phyloP scores from a whole-genome alignment of 2,329 filamentous ascomycete genomes.

The Curvularia lunata region DNA sequence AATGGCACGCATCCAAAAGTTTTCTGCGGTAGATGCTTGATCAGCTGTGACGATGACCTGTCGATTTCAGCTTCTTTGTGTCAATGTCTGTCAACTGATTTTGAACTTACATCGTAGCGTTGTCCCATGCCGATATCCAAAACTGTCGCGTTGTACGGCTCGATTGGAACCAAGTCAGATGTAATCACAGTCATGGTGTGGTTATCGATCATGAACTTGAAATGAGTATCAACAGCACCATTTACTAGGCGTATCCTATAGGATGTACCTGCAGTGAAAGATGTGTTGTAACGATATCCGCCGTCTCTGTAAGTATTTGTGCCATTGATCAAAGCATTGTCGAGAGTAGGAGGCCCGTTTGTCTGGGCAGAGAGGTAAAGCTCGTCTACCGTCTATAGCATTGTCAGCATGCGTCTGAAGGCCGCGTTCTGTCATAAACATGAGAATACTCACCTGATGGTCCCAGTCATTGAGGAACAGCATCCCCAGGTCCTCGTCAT shows the following conservation, averaged over 20 bases:
- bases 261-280: slow-evolving; percentile 50
- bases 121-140: slow-evolving; percentile 53
- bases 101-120: slow-evolving; percentile 40
- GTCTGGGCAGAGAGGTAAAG: slow-evolving; percentile 40
- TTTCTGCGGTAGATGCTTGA: slow-evolving; percentile 36
- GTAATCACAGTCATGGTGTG: slow-evolving; percentile 54
- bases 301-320: slow-evolving; percentile 49
- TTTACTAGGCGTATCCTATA: slow-evolving; percentile 55
- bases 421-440: background rate
- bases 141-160: slow-evolving; percentile 50
- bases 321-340: slow-evolving; percentile 55
- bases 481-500: slow-evolving; percentile 54
- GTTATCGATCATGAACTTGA: slow-evolving; percentile 54
- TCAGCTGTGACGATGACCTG: slow-evolving; percentile 42
- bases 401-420: background rate
- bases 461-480: slow-evolving; percentile 54
- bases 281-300: slow-evolving; percentile 43
- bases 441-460: slow-evolving; percentile 31
- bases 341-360: slow-evolving; percentile 44
- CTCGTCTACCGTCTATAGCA: slow-evolving; percentile 41
- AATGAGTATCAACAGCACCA: slow-evolving; percentile 49
- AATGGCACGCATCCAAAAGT: slow-evolving; percentile 48
- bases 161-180: slow-evolving; percentile 52
- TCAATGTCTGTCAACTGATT: background rate
- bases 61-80: background rate